Conservation (phyloP, 2,329 filamentous ascomycete genomes). For the Coniochaeta sp. region DNA sequence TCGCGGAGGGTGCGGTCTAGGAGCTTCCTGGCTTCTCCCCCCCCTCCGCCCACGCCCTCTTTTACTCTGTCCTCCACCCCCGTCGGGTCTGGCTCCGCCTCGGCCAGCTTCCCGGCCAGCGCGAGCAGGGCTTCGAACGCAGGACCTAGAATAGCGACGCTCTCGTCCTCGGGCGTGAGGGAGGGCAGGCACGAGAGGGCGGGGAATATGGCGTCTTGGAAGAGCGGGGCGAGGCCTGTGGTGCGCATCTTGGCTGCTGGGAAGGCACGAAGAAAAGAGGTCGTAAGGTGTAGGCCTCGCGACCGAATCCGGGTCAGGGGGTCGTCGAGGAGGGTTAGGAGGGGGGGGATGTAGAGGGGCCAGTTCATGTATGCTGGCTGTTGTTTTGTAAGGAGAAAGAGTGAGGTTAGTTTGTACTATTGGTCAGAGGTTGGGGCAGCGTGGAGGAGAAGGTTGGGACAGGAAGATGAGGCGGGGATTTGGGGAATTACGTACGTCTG, state of each 20-base stretch:
- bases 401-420: no score
- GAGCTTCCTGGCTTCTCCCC: slow-evolving; percentile 20
- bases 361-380: slow-evolving; percentile 48
- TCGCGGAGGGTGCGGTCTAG: slow-evolving; percentile 49
- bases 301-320: slow-evolving; percentile 42
- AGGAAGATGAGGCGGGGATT: not conserved
- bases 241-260: slow-evolving; percentile 44
- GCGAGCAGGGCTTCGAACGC: slow-evolving; percentile 61
- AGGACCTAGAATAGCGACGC: slow-evolving; percentile 52
- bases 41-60: slow-evolving; percentile 10
- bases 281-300: slow-evolving; percentile 48
- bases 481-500: slow-evolving; percentile 36
- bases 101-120: slow-evolving; percentile 38
- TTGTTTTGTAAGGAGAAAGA: slow-evolving; percentile 5
- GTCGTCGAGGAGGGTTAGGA: slow-evolving; percentile 65
- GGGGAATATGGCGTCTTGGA: slow-evolving; percentile 63
- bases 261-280: slow-evolving; percentile 46
- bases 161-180: slow-evolving; percentile 67
- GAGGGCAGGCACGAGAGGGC: slow-evolving; percentile 70
- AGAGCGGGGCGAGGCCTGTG: slow-evolving; percentile 60
- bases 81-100: not conserved
- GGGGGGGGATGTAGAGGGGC: slow-evolving; percentile 61
- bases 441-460: not conserved
- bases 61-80: no score
- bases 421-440: not conserved